phyloP scores from a whole-genome alignment of 345 rosid species.

The Camelina neglecta region DNA sequence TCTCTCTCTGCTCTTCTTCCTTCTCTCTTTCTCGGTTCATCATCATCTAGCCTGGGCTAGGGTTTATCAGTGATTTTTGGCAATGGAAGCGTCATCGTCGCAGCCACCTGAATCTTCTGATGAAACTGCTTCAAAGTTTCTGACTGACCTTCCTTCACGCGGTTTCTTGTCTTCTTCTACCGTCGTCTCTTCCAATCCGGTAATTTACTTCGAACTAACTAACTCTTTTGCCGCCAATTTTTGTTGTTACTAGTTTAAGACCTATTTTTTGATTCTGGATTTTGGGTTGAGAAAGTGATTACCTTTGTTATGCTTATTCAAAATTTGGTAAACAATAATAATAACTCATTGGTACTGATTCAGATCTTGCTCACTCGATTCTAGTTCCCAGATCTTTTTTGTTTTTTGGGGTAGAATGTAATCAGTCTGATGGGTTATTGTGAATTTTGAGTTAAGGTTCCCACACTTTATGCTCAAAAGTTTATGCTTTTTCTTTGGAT shows the following conservation, averaged over 20 bases:
- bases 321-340: background rate
- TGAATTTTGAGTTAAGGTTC: background rate
- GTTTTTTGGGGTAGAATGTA: too few relatives aligned
- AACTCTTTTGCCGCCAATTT: background rate
- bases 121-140: conserved; percentile 56
- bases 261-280: conserved; percentile 2
- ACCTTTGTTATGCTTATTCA: background rate
- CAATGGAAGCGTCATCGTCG: conserved; percentile 70
- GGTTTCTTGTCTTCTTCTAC: conserved; percentile 84
- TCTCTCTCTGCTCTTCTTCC: background rate
- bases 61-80: conserved; percentile 47
- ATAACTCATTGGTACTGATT: background rate
- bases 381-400: background rate
- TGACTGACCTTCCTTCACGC: conserved; percentile 80
- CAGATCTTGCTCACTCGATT: conserved; percentile 1
- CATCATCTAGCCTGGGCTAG: conserved; percentile 26
- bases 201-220: conserved; percentile 26
- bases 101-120: conserved; percentile 49
- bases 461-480: background rate
- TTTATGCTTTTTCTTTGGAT: conserved; percentile 1
- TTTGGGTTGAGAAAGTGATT: conserved; percentile 7
- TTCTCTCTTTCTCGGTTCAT: background rate
- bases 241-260: background rate
- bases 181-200: conserved; percentile 74
- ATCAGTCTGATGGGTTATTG: background rate